Evolutionary conservation across 805 yeast genomes (phyloP).

Genomic region (Lipomyces orientalis): DNA sequence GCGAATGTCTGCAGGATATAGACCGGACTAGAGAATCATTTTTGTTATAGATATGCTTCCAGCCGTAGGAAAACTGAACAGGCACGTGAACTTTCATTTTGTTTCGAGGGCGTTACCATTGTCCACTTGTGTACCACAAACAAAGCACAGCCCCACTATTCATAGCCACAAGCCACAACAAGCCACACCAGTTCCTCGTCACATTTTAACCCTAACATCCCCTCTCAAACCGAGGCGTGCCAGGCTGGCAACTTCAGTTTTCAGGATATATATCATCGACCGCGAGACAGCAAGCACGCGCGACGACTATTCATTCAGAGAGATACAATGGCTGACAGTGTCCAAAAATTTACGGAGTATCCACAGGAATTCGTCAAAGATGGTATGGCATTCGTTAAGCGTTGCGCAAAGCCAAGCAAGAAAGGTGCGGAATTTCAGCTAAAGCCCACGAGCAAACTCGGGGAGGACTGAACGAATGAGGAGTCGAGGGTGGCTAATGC

Average conservation of each 20-base stretch:
- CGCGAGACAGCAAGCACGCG: not conserved
- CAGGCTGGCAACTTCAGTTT: not conserved
- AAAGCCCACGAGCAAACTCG: not conserved
- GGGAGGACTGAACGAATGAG: not conserved
- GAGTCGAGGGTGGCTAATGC: slow-evolving; percentile 4
- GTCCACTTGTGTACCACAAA: too few relatives aligned
- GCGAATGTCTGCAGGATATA: not conserved
- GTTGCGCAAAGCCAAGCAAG: slow-evolving; percentile 90
- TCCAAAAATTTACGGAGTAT: slow-evolving; percentile 73
- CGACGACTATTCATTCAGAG: not conserved
- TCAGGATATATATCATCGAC: not conserved
- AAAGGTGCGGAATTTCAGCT: slow-evolving; percentile 55
- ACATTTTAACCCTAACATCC: not conserved
- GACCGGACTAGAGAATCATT: not conserved
- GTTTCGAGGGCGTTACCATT: not conserved
- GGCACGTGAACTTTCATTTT: not conserved
- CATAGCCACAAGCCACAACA: too few relatives aligned
- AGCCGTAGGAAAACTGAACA: not conserved
- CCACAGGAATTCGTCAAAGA: slow-evolving; percentile 92
- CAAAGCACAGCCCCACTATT: too few relatives aligned
- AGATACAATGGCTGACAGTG: slow-evolving; percentile 46
- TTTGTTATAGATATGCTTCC: not conserved
- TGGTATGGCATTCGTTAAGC: slow-evolving; percentile 83
- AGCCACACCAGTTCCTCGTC: too few relatives aligned
- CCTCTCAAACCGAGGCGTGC: not conserved